Evolutionary conservation across 1,139 yeast species (phyloP).

Genomic region (Yamadazyma mexicana): DNA sequence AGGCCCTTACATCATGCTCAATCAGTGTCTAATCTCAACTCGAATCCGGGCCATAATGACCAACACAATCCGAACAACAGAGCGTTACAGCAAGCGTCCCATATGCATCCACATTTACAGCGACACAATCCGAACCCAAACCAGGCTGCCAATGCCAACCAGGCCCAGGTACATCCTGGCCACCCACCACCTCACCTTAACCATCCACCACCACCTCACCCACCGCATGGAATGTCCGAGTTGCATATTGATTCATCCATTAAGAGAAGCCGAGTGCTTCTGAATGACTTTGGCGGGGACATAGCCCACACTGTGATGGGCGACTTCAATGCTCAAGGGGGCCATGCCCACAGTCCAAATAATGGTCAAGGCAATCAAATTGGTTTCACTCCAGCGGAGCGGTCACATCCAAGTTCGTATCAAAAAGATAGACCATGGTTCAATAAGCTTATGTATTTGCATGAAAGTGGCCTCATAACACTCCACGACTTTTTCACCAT

Average conservation of each 20-base stretch:
- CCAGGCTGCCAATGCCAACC: conserved; percentile 1
- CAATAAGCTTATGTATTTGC: conserved; percentile 31
- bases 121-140: too few relatives aligned
- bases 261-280: conserved; percentile 10
- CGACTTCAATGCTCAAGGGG: conserved; percentile 26
- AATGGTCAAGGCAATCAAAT: too few relatives aligned
- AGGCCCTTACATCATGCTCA: background rate
- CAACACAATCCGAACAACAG: background rate
- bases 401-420: conserved; percentile 18
- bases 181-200: background rate
- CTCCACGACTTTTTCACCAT: conserved; percentile 36
- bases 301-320: conserved; percentile 36
- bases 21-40: too few relatives aligned
- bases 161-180: conserved; percentile 1
- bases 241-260: conserved; percentile 1
- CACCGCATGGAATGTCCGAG: background rate
- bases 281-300: conserved; percentile 29
- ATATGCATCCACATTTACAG: too few relatives aligned
- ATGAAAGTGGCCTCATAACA: conserved; percentile 29
- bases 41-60: background rate
- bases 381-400: background rate
- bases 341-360: background rate
- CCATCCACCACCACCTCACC: background rate
- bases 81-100: conserved; percentile 1
- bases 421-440: conserved; percentile 45